Base-by-base conservation (phyloP, 2,329 filamentous ascomycete species). In the Corinectria fuckeliana region DNA sequence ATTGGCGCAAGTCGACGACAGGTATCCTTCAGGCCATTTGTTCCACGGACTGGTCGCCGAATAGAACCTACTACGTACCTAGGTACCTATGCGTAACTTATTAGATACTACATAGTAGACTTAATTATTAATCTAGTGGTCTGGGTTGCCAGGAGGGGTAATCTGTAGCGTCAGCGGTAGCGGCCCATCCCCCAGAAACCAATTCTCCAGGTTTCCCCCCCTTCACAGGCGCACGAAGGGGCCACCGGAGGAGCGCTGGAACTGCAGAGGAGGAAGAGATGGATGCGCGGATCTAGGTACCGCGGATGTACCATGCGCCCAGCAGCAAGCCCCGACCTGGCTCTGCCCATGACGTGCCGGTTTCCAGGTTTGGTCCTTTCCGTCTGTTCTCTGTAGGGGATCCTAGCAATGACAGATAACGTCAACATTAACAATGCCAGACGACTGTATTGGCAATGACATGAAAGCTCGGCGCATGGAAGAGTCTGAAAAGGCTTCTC, bases 201-300 rank as follows among this genome's bases (percentile, higher is more conserved):
- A 16, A 5, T 36, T 45, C 42, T 45, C 42, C 42, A 45, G n/a
- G 42, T 45, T 45, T 45, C 32, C 14, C 28, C n/a, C 32, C 7
- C 32, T 1, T n/a, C n/a, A 21, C 21, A 42, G 8, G 20, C 10
- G 10, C 20, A 20, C 25, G 36, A 18, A 26, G 14, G 25, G 16
- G 38, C 18, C 36, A 28, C 56, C 36, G 56, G 56, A 50, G 50
- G 32, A 50, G 30, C 18, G 28, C 50, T 44, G 44, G 36, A 58
- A 49, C 13, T 50, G 50, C n/a, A n/a, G n/a, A n/a, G n/a, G 30
- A 4, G 42, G 21, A 18, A 44, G 56, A 36, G 16, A 10, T 36
- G 39, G n/a, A n/a, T 30, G 28, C 42, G 42, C 42, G 42, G 51
- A 48, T 55, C 51, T 32, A 18, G 51, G 28, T 45, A 53, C 45